These are phyloP conservation scores for Populus deltoides DNA, from an alignment of 345 rosid species.

Conservation along the genomic window DNA sequence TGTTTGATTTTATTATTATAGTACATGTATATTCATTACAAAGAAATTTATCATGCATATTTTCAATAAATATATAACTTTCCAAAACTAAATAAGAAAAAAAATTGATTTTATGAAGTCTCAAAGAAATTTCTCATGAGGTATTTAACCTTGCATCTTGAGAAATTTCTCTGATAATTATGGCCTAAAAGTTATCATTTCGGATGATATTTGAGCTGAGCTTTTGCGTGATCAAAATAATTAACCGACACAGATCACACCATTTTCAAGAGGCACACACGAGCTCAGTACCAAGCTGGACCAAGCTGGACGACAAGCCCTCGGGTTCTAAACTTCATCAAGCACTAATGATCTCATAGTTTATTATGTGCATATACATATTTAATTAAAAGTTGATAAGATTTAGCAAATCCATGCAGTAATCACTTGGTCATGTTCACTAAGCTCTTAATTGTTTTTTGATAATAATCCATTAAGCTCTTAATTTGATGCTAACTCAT, in stretches of 20 bases:
- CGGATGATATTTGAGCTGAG: background rate
- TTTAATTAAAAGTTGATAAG: constrained; percentile 7
- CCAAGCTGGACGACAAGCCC: constrained; percentile 26
- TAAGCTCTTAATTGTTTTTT: background rate
- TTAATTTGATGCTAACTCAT: constrained; percentile 33
- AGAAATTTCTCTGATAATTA: background rate
- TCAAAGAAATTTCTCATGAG: background rate
- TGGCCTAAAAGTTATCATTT: background rate
- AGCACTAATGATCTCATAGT: background rate
- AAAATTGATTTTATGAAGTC: background rate
- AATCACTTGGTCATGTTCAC: constrained; percentile 36
- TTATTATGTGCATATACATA: background rate
- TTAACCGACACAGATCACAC: constrained; percentile 15
- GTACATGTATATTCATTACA: background rate
- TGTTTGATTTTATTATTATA: no score
- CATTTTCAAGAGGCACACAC: constrained; percentile 20
- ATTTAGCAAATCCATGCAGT: constrained; percentile 30
- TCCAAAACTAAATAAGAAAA: background rate
- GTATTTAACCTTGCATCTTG: background rate
- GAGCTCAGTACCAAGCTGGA: constrained; percentile 20
- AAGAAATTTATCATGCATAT: background rate
- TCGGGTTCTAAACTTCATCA: constrained; percentile 18
- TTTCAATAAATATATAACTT: background rate
- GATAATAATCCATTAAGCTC: background rate
- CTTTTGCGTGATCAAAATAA: background rate